phyloP scores from a whole-genome alignment of 163 green algal genomes.

The Volvox carteri region DNA sequence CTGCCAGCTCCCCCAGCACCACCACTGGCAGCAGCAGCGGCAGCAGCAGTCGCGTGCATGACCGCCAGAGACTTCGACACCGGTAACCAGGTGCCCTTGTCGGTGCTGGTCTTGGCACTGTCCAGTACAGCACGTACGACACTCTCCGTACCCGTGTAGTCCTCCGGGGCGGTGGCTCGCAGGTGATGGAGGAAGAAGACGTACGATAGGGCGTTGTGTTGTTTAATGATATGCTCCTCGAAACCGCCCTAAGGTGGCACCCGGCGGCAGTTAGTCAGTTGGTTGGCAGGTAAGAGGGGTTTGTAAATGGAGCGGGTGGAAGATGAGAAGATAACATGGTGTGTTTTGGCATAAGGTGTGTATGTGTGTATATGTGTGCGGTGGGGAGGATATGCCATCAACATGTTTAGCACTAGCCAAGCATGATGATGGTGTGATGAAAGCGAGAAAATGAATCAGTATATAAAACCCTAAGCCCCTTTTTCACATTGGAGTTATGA shows the following conservation, averaged over 20 bases:
- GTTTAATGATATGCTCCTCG: constrained; percentile 51
- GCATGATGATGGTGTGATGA: not conserved
- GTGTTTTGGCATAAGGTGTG: too few species aligned
- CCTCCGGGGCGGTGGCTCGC: constrained; percentile 43
- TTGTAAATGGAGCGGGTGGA: too few species aligned
- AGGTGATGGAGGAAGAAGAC: constrained; percentile 66
- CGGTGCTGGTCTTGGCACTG: constrained; percentile 41
- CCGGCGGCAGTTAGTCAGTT: too few species aligned
- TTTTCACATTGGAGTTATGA: not conserved
- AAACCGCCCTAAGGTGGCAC: constrained; percentile 59
- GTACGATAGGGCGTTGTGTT: constrained; percentile 59
- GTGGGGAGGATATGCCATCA: not conserved
- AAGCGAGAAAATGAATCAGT: not conserved
- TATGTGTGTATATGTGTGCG: not conserved
- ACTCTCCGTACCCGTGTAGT: constrained; percentile 57
- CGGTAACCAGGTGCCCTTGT: constrained; percentile 59
- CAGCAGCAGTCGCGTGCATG: too few species aligned
- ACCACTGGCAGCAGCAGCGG: too few species aligned
- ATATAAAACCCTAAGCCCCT: not conserved
- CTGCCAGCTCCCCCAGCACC: too few species aligned
- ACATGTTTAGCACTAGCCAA: not conserved
- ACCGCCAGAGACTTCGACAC: constrained; percentile 44
- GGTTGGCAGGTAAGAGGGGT: too few species aligned
- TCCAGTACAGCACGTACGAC: constrained; percentile 25
- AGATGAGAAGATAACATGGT: not conserved